A percentile compares a stretch with the other conserved stretches of the same genome.
These are phyloP conservation scores for Elymus sibiricus DNA, from an alignment of 176 grass and related monocot species.

Conservation along the genomic window DNA sequence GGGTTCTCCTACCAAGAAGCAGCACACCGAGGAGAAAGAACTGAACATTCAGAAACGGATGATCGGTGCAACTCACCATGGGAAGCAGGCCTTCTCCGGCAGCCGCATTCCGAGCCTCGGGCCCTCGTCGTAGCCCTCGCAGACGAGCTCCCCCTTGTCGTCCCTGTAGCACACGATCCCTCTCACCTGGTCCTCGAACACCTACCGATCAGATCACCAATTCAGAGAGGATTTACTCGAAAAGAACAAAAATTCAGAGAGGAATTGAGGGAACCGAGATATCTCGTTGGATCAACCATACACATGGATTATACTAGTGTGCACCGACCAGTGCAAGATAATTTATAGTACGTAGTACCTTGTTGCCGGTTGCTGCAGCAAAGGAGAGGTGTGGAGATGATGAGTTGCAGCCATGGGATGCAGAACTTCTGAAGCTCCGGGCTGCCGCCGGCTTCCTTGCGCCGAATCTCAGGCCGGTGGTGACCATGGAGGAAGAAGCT, in stretches of 20 bases:
- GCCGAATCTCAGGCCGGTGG: conserved; percentile 1
- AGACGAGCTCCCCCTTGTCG: conserved; percentile 75
- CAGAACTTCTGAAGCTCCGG: conserved; percentile 23
- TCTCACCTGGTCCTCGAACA: conserved; percentile 74
- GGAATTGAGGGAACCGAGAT: neutral
- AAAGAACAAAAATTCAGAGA: neutral
- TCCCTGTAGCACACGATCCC: conserved; percentile 84
- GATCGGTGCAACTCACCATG: conserved; percentile 23
- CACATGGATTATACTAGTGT: neutral
- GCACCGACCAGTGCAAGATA: neutral
- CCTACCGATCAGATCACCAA: conserved; percentile 19
- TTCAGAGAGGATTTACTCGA: neutral
- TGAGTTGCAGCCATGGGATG: conserved; percentile 10
- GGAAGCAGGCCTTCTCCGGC: conserved; percentile 50
- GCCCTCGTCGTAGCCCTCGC: conserved; percentile 89
- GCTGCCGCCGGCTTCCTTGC: neutral
- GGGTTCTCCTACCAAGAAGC: neutral
- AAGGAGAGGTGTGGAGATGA: conserved; percentile 16
- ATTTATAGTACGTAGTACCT: neutral
- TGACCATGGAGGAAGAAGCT: conserved; percentile 13
- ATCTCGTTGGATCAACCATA: neutral
- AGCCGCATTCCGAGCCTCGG: conserved; percentile 41
- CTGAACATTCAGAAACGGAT: neutral
- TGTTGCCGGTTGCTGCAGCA: conserved; percentile 8
- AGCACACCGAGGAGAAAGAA: neutral